Evolutionary conservation across 1,139 yeast species (phyloP), one percentile per base, ranked within the genome.

Genomic region (Nakaseomyces sp.): DNA sequence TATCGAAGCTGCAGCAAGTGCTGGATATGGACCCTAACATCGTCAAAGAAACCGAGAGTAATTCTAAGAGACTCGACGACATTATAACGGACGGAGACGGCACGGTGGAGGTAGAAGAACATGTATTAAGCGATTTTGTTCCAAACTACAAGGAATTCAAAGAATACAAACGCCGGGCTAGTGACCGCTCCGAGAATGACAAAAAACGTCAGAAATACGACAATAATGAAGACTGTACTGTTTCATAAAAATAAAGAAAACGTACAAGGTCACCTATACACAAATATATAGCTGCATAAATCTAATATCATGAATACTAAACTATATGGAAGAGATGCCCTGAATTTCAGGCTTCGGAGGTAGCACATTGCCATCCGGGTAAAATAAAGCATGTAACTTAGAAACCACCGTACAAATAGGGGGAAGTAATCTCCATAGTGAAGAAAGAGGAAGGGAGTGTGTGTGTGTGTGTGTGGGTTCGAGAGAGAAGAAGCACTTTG

Each of bases 91-190:
- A 37, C 13, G 22, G 22, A 13, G 32, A 37, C 22, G 31, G 31
- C 17, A 17, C 31, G 5, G 40, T 26, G 6, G 31, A 37, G n/a
- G 42, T 54, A 18, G 63, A 58, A 37, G 63, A 58, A 33, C 60
- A 56, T 37, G 58, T 56, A 0, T 43, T 58, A 28, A 56, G 59
- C 46, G 47, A 43, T 30, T 49, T 53, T 39, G 50, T 43, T n/a
- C 50, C 51, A n/a, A 43, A 45, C 26, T 40, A 45, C 19, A 13
- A 19, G 6, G 44, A 45, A 16, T 40, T 47, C 36, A 19, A 28
- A 12, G 41, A 39, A 13, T 29, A 24, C 20, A 39, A 37, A 28
- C 28, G 30, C 6, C 16, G 16, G 9, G 9, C 16, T 10, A 9
- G n/a, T 6, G 24, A 15, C 25, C 25, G 29, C 29, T 26, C 29